Base-by-base conservation (phyloP, 495 filamentous ascomycete genomes). In the Penicillium taxi region DNA sequence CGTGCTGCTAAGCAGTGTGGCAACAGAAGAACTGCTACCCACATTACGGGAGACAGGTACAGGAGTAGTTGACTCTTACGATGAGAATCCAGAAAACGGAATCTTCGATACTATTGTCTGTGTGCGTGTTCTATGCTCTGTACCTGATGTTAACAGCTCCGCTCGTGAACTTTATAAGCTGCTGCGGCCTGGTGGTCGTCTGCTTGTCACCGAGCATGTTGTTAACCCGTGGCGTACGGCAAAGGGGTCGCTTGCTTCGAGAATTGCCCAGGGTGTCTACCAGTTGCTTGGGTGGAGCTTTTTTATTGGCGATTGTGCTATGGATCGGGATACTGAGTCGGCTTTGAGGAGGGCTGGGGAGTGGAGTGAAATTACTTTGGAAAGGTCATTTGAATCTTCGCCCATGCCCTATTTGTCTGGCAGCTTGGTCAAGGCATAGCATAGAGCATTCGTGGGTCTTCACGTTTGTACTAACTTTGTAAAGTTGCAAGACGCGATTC, bases 121-220 rank as follows among this genome's bases (percentile, higher is more conserved):
- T 9, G 63, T 85, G 28, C 72, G 82, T 7, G 84, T 84, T 31
- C 64, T 89, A 4, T 89, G 83, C 58, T 78, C 74, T 33, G 79
- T 87, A 35, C 81, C 81, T 1, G 60, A 76, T 9, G 74, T 80
- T 21, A 64, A 75, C 44, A 47, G 47, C 8, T 76, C 80, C 28
- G 70, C 73, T 11, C 50, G 44, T 9, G 72, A 74, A 33, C 47
- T 87, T 36, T 87, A 84, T 58, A 37, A 46, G 3, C 61, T 79
- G 41, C 55, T 89, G 14, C 77, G 73, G 49, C 76, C 78, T 0
- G 83, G 82, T 7, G 84, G 83, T 0, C 52, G 66, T 26, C 69
- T 83, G 72, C 72, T 84, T 27, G 66, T 84, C 9, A 80, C 74
- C 27, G 84, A 89, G 65, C 84, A 89, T 61, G 79, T 87, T 22